Conservation (phyloP, 805 yeast genomes). For the Hanseniaspora occidentalis region DNA sequence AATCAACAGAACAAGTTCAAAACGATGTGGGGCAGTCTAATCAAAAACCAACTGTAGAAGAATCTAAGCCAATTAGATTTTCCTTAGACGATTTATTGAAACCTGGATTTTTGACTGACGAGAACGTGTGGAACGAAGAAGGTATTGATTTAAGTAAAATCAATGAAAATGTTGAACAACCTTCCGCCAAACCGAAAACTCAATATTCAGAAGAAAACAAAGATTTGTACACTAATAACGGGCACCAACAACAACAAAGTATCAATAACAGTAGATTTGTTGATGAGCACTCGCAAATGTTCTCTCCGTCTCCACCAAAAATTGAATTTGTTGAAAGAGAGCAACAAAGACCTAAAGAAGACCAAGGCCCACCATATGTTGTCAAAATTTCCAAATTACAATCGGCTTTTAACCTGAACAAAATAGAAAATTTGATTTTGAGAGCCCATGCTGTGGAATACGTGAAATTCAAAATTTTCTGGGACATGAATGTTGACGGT, state of each 20-base stretch:
- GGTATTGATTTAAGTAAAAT: conserved; percentile 24
- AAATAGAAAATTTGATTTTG: conserved; percentile 45
- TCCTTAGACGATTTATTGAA: conserved; percentile 33
- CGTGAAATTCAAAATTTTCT: conserved; percentile 48
- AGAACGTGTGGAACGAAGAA: conserved; percentile 25
- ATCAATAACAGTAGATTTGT: too few relatives aligned
- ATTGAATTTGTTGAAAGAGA: background rate
- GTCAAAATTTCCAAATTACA: conserved; percentile 53
- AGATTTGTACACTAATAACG: background rate
- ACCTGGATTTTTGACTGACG: conserved; percentile 25
- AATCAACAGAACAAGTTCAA: background rate
- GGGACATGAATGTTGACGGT: conserved; percentile 43
- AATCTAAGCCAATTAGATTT: conserved; percentile 22
- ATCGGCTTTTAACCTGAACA: conserved; percentile 35
- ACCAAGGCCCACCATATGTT: conserved; percentile 45
- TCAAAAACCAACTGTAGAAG: background rate
- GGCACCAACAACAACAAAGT: background rate
- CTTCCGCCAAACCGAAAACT: conserved; percentile 15
- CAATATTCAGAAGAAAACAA: conserved; percentile 6
- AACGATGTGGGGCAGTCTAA: background rate
- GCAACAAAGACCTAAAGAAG: conserved; percentile 9
- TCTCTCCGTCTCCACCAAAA: conserved; percentile 1
- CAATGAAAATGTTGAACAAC: conserved; percentile 20
- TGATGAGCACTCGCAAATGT: too few relatives aligned
- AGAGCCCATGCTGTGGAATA: conserved; percentile 47